These are phyloP conservation scores for Verticillium tricorpus DNA, from an alignment of 2,329 filamentous ascomycete genomes.

Conservation along the genomic window DNA sequence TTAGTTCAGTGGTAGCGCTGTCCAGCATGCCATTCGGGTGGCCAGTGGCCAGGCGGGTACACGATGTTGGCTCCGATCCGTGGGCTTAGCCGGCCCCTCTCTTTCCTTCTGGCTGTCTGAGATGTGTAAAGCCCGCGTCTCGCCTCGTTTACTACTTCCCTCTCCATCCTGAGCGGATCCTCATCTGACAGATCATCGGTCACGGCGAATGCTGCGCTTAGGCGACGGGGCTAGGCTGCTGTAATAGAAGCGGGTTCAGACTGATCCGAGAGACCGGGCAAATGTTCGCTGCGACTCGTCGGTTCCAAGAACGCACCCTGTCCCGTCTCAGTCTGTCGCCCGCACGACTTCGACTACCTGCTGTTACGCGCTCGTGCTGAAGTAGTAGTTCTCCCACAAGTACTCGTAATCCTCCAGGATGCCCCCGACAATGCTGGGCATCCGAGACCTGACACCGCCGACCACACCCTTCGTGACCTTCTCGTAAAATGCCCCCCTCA, in stretches of 20 bases:
- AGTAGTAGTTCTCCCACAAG: slow-evolving; percentile 97
- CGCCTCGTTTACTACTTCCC: background rate
- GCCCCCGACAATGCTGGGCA: slow-evolving; percentile 77
- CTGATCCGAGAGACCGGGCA: background rate
- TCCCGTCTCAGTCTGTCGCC: background rate
- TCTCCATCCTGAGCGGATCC: background rate
- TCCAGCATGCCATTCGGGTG: too few relatives aligned
- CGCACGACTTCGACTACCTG: background rate
- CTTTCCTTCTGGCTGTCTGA: background rate
- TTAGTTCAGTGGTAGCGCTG: too few relatives aligned
- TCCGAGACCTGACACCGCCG: slow-evolving; percentile 65
- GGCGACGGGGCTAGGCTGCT: background rate
- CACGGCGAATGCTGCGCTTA: background rate
- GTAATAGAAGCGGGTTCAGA: background rate
- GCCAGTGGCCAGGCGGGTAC: too few relatives aligned
- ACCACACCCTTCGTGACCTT: slow-evolving; percentile 78
- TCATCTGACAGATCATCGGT: background rate
- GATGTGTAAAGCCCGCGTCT: background rate
- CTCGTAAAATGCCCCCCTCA: slow-evolving; percentile 97
- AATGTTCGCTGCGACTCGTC: background rate
- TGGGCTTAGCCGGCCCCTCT: too few relatives aligned
- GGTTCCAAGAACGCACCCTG: background rate
- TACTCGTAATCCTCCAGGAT: slow-evolving; percentile 96
- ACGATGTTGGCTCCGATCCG: too few relatives aligned
- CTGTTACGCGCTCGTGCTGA: slow-evolving; percentile 52